phyloP scores from a whole-genome alignment of 208 protist genomes.

The Acanthamoeba healyi region DNA sequence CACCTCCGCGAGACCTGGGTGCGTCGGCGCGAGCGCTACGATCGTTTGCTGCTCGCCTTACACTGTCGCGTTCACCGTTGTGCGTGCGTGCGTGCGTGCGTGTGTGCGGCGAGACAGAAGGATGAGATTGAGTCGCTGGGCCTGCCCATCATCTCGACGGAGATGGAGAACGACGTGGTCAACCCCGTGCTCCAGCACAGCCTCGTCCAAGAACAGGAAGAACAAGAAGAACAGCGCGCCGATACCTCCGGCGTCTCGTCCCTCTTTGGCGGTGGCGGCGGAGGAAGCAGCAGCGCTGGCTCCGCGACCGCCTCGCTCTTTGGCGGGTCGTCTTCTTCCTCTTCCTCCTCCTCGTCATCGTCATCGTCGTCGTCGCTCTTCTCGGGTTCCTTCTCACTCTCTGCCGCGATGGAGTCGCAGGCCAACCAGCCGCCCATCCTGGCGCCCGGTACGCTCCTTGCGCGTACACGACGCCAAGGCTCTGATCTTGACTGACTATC shows the following conservation, averaged over 20 bases:
- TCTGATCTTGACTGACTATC: too few species aligned
- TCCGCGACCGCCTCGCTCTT: not conserved
- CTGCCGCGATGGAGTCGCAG: slow-evolving; percentile 3
- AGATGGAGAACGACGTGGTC: slow-evolving; percentile 55
- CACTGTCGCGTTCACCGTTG: too few species aligned
- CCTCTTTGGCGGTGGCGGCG: not conserved
- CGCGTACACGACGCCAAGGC: too few species aligned
- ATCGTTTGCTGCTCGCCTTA: too few species aligned
- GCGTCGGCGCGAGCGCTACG: not conserved
- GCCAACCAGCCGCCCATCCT: slow-evolving; percentile 12
- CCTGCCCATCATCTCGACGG: not conserved
- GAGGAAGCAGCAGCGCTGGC: not conserved
- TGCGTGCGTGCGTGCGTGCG: too few species aligned
- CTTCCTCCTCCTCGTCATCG: slow-evolving; percentile 40
- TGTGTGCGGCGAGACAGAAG: not conserved
- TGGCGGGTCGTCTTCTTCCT: not conserved
- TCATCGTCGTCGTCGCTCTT: slow-evolving; percentile 10
- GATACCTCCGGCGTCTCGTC: not conserved
- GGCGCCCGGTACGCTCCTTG: not conserved
- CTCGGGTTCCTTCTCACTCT: slow-evolving; percentile 5
- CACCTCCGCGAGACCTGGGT: slow-evolving; percentile 62
- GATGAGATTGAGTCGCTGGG: not conserved
- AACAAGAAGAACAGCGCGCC: not conserved
- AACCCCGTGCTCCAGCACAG: slow-evolving; percentile 33
- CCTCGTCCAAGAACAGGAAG: too few species aligned